Evolutionary conservation across 805 yeast species (phyloP).

Genomic region (Naumovozyma dairenensis): DNA sequence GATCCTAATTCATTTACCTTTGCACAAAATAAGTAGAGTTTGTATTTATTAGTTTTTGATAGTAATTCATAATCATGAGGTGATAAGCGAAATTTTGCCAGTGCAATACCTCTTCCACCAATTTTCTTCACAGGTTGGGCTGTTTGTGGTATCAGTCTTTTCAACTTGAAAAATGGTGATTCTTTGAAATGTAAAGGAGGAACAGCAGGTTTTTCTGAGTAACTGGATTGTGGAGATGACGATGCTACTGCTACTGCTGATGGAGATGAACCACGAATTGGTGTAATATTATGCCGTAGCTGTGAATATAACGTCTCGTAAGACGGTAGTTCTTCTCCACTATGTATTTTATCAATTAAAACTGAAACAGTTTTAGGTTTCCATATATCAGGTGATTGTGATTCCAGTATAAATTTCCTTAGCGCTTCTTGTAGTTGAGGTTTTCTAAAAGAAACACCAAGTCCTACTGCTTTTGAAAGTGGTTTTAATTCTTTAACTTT

Average conservation of each 20-base stretch:
- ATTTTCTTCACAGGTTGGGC: slow-evolving; percentile 29
- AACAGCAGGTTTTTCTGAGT: background rate
- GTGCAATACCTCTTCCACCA: slow-evolving; percentile 37
- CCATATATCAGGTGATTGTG: slow-evolving; percentile 25
- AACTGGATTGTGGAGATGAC: too few species aligned
- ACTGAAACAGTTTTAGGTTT: slow-evolving; percentile 38
- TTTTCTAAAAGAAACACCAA: slow-evolving; percentile 49
- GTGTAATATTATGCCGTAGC: background rate
- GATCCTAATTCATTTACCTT: slow-evolving; percentile 22
- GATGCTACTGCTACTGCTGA: background rate
- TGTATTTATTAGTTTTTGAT: slow-evolving; percentile 21
- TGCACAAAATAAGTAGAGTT: slow-evolving; percentile 49
- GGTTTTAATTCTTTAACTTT: slow-evolving; percentile 45
- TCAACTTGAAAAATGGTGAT: slow-evolving; percentile 47
- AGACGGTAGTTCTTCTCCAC: slow-evolving; percentile 30
- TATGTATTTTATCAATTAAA: slow-evolving; percentile 32
- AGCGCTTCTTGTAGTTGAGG: slow-evolving; percentile 48
- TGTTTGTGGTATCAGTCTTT: slow-evolving; percentile 42
- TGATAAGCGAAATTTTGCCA: slow-evolving; percentile 34
- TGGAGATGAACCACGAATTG: background rate
- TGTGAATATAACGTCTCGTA: slow-evolving; percentile 22
- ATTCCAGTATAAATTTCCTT: slow-evolving; percentile 33
- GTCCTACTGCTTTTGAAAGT: slow-evolving; percentile 39
- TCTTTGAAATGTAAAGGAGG: slow-evolving; percentile 32
- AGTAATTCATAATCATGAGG: slow-evolving; percentile 35